phyloP scores from a whole-genome alignment of 1,284 basidiomycete genomes.

The Naganishia cerealis region DNA sequence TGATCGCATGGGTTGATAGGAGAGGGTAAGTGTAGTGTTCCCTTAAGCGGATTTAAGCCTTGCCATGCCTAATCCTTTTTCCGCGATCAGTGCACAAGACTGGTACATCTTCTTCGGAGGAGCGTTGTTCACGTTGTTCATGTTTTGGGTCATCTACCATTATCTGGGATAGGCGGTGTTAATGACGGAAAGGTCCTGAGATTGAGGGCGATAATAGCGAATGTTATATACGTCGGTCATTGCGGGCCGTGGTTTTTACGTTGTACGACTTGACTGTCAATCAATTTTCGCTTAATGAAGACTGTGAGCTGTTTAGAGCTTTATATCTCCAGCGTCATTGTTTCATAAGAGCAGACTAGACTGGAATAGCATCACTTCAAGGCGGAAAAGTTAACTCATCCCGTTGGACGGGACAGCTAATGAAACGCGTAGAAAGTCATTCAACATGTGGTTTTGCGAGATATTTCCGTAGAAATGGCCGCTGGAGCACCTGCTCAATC shows the following conservation, averaged over 20 bases:
- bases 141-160: conserved; percentile 84
- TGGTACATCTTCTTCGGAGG: conserved; percentile 86
- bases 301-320: background rate
- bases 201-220: background rate
- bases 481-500: background rate
- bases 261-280: background rate
- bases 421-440: background rate
- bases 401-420: background rate
- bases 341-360: too few species aligned
- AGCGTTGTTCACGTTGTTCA: conserved; percentile 79
- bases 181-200: background rate
- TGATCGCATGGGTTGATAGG: conserved; percentile 91
- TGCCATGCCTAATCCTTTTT: conserved; percentile 5
- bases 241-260: background rate
- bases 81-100: conserved; percentile 71
- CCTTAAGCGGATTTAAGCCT: background rate
- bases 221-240: background rate
- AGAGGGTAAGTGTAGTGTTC: conserved; percentile 64
- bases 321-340: background rate
- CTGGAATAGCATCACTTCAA: background rate
- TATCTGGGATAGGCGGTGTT: conserved; percentile 71
- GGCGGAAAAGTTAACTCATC: background rate
- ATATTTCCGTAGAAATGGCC: background rate
- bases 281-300: background rate
- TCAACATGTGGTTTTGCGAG: background rate